Base-by-base conservation (phyloP, 257 asterid species). In the Osmanthus fragrans region DNA sequence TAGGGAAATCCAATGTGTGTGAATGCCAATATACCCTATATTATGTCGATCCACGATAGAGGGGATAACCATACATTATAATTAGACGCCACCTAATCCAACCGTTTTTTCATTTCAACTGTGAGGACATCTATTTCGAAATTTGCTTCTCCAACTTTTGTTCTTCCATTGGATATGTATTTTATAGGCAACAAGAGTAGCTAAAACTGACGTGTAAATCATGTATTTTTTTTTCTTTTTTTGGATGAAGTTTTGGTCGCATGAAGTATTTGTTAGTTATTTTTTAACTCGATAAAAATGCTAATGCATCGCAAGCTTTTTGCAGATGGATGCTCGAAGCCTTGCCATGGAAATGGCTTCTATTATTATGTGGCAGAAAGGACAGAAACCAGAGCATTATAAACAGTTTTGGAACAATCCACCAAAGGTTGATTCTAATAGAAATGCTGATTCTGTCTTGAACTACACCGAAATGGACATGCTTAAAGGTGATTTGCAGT, bases 291-390 rank as follows among this genome's bases (percentile, higher is more conserved):
- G 51, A 45, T 80, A 63, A 73, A 63, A 36, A 29, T 78, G 80
- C 74, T 77, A 49, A 71, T 25, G 29, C 36, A 69, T 72, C 82
- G 73, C 81, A 39, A 76, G 74, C 71, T 74, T 74, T 70, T 65
- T 80, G 47, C 85, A 92, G 98, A 94, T 94, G 97, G 97, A 94
- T 87, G 92, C 93, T 81, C 90, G 90, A 79, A 94, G 90, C 86
- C 96, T 94, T 76, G 94, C 98, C 54, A 80, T 86, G 85, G 98
- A 94, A 87, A 84, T 94, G 89, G 94, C 97, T 80, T 92, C 98
- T 29, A 79, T 94, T 81, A 82, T 94, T 65, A 89, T 92, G 90
- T 94, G 98, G 98, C 91, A 85, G 73, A 82, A 89, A 82, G 97
- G 92, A 60, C 91, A 79, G 78, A 85, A 88, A 64, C 92, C 96